phyloP scores from a whole-genome alignment of 2,329 filamentous ascomycete species.

The Corniculantispora saksenae region DNA sequence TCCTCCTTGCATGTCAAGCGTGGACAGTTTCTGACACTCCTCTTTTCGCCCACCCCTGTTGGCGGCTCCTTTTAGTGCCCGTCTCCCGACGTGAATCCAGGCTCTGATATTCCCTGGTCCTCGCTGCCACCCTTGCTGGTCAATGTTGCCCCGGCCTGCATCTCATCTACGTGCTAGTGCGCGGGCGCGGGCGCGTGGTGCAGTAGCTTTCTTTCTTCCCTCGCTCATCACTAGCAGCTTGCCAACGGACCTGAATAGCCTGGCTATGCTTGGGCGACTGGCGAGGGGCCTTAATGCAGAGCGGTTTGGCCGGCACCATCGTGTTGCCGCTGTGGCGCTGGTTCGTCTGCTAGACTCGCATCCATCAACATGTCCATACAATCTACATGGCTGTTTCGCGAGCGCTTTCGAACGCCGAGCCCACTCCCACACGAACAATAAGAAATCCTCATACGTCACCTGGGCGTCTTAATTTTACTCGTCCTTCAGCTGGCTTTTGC shows the following conservation, averaged over 20 bases:
- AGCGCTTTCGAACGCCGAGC: conserved; percentile 5
- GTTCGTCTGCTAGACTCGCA: neutral
- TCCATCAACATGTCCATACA: neutral
- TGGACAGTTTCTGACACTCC: neutral
- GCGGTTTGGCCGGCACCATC: neutral
- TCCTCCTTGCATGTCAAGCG: neutral
- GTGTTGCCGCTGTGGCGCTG: conserved; percentile 7
- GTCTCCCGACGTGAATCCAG: neutral
- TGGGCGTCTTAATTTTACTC: conserved; percentile 2
- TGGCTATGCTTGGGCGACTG: neutral
- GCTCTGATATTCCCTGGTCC: neutral
- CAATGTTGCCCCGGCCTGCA: neutral
- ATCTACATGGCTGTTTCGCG: neutral
- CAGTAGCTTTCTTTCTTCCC: neutral
- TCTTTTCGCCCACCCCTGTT: neutral
- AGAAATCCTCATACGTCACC: conserved; percentile 2
- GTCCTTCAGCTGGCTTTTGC: neutral
- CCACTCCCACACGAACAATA: neutral
- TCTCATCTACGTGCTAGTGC: conserved; percentile 3
- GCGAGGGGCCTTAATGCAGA: neutral
- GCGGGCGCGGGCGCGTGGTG: neutral
- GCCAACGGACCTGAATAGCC: neutral
- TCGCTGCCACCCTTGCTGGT: neutral
- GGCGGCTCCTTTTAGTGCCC: conserved; percentile 11
- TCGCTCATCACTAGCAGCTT: neutral